Base-by-base conservation (phyloP, 2,329 filamentous ascomycete genomes). In the Sclerotinia subarctica region DNA sequence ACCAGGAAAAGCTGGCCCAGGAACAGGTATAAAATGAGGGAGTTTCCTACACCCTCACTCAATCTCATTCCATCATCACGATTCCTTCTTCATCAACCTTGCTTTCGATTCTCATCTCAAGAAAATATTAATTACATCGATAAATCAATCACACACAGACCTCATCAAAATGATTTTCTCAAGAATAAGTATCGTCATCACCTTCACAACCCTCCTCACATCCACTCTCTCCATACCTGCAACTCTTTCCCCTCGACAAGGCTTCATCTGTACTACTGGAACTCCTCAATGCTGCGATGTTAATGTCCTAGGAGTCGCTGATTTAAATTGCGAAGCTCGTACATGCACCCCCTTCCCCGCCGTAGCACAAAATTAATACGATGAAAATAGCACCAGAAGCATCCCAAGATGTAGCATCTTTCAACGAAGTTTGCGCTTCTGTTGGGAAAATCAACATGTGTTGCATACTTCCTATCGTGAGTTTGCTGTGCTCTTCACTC, bases 211-310 rank as follows among this genome's bases (percentile, higher is more conserved):
- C 66, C 56, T 80, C 53, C 44, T 75, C 66, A 68, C 75, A 68
- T 24, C 72, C 69, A 69, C 72, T 64, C 66, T 74, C 62, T 69
- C 73, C 58, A 67, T 73, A 53, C 74, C 77, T 56, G 72, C 75
- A 58, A 71, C 73, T 71, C 21, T 66, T 17, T 5, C 19, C 29
- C 13, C 38, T 13, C 63, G 52, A 53, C 52, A 58, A 52, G 46
- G 17, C 21, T 24, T 29, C 4, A 32, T 67, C 56, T 67, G 65
- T 57, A 26, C 13, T 13, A 38, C 29, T 10, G 77, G 77, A 42
- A 79, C 73, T 44, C 74, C 83, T 4, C 82, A 84, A 71, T 90
- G 87, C 81, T 90, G 87, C 75, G 84, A 86, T 19, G 87, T 86
- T 32, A 84, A 89, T 71, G 81, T 89, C 46, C 82, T 89, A 51